Evolutionary conservation across 257 asterid species (phyloP).

Genomic region (Verbena officinalis): DNA sequence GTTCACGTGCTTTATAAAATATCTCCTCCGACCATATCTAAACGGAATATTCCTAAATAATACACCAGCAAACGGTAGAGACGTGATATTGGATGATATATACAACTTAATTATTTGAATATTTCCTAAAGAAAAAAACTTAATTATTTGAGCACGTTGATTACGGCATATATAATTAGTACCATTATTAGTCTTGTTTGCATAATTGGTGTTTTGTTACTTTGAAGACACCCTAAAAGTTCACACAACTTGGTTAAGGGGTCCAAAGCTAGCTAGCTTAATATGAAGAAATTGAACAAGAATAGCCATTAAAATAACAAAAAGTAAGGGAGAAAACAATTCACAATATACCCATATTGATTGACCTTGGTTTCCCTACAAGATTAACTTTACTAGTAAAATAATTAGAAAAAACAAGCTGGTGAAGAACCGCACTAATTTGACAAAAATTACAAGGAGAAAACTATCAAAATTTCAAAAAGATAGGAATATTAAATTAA

Average conservation of each 20-base stretch:
- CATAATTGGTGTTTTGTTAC: slow-evolving; percentile 34
- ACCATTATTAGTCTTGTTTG: slow-evolving; percentile 18
- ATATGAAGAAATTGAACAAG: slow-evolving; percentile 16
- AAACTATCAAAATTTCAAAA: slow-evolving; percentile 54
- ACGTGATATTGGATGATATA: too few relatives aligned
- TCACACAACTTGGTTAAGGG: slow-evolving; percentile 31
- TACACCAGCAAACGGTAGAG: too few relatives aligned
- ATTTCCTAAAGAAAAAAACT: too few relatives aligned
- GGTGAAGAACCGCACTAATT: slow-evolving; percentile 44
- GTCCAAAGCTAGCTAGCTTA: background rate
- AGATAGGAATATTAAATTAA: slow-evolving; percentile 34
- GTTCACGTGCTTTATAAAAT: too few relatives aligned
- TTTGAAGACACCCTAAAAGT: slow-evolving; percentile 44
- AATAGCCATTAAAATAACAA: slow-evolving; percentile 22
- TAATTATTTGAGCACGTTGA: slow-evolving; percentile 24
- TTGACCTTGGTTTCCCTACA: slow-evolving; percentile 67
- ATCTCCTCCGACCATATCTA: too few relatives aligned
- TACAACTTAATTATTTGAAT: too few relatives aligned
- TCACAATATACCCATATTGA: slow-evolving; percentile 41
- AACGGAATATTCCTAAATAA: too few relatives aligned
- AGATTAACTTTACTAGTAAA: slow-evolving; percentile 26
- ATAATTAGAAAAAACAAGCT: background rate
- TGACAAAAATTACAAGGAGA: slow-evolving; percentile 56
- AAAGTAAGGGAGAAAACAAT: slow-evolving; percentile 28
- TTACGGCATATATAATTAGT: slow-evolving; percentile 36